Evolutionary conservation across 164 flowering plant species (phyloP).

Genomic region (Macadamia integrifolia): DNA sequence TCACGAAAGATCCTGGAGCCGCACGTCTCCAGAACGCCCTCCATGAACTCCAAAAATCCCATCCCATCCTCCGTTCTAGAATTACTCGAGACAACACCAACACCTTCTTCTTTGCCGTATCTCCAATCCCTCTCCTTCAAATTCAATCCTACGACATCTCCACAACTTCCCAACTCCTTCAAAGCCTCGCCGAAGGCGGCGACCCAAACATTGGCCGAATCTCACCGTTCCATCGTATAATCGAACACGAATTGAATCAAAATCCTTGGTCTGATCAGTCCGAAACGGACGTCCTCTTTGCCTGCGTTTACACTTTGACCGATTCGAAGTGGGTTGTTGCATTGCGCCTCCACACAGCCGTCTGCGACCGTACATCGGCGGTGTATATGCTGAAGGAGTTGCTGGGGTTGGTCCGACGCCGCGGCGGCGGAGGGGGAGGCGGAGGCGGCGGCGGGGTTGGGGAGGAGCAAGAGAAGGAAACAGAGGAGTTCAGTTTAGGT

Average conservation of each 20-base stretch:
- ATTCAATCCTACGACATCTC: slow-evolving; percentile 36
- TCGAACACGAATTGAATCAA: slow-evolving; percentile 63
- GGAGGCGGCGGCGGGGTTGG: too few relatives aligned
- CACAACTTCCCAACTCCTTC: slow-evolving; percentile 35
- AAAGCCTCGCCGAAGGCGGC: background rate
- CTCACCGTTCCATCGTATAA: slow-evolving; percentile 42
- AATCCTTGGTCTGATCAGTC: slow-evolving; percentile 43
- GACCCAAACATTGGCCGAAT: background rate
- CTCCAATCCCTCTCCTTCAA: slow-evolving; percentile 30
- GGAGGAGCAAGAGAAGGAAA: slow-evolving; percentile 13
- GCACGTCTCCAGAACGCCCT: slow-evolving; percentile 47
- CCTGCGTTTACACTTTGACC: slow-evolving; percentile 33
- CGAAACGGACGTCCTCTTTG: slow-evolving; percentile 34
- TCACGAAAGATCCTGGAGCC: slow-evolving; percentile 37
- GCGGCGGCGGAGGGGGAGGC: background rate
- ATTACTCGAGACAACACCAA: slow-evolving; percentile 28
- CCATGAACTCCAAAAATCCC: slow-evolving; percentile 48
- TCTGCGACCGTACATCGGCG: slow-evolving; percentile 72
- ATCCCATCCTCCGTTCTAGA: slow-evolving; percentile 71
- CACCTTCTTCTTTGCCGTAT: slow-evolving; percentile 35
- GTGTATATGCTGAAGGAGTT: slow-evolving; percentile 42
- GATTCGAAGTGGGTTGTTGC: slow-evolving; percentile 41
- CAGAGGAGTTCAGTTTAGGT: slow-evolving; percentile 34
- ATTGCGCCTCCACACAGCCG: slow-evolving; percentile 60
- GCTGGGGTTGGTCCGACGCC: slow-evolving; percentile 22